Percentiles rank a stretch among this genome's conserved stretches.
Conservation (phyloP, 148 eudicot genomes). For the Rheum nobile region DNA sequence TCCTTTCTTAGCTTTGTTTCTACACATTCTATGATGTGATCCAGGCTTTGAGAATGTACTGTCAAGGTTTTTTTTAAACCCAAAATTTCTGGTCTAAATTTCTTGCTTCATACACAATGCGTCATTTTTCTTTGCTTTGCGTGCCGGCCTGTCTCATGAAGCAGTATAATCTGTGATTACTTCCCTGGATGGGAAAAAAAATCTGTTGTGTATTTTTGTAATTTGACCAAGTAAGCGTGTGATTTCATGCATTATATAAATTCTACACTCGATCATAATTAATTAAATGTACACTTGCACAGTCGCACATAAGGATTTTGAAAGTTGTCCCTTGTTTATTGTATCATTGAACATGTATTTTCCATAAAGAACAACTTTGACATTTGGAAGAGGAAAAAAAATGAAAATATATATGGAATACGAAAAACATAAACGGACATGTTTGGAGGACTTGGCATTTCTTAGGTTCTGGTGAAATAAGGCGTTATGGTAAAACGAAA, state of each 20-base stretch:
- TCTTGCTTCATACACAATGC: not conserved
- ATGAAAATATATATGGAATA: not conserved
- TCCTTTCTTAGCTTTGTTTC: not conserved
- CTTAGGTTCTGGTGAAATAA: too few relatives aligned
- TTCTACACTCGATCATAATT: not conserved
- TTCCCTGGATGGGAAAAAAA: not conserved
- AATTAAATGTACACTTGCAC: not conserved
- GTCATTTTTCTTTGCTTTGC: not conserved
- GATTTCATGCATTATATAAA: not conserved
- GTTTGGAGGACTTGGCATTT: too few relatives aligned
- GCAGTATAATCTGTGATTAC: not conserved
- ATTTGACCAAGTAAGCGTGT: constrained; percentile 5
- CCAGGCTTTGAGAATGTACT: not conserved
- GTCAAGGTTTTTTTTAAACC: not conserved
- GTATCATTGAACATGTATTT: not conserved
- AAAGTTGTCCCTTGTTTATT: not conserved
- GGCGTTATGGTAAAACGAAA: too few relatives aligned
- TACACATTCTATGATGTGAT: not conserved
- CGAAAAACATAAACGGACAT: not conserved
- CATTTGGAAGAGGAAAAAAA: not conserved
- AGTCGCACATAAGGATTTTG: not conserved
- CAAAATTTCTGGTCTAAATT: not conserved
- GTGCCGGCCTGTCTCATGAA: not conserved
- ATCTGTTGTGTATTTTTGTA: not conserved
- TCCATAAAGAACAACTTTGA: not conserved